Evolutionary conservation across 2,329 filamentous ascomycete species (phyloP).

Genomic region (Ascomycota sp.): DNA sequence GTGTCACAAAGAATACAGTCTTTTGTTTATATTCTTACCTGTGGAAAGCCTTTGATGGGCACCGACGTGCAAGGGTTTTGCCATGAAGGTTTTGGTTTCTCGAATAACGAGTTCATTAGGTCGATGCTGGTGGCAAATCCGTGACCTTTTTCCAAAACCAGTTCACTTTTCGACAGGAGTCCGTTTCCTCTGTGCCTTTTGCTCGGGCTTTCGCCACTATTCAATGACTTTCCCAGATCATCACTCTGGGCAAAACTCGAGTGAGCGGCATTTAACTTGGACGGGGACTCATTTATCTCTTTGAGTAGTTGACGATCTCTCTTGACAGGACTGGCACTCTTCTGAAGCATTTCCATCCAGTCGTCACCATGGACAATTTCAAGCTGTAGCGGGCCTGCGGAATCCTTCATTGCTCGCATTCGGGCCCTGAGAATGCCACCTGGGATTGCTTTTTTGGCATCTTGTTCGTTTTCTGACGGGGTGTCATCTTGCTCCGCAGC

Average conservation of each 20-base stretch:
- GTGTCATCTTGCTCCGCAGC: slow-evolving; percentile 49
- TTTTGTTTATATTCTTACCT: slow-evolving; percentile 35
- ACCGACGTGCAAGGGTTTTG: slow-evolving; percentile 29
- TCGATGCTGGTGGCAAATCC: slow-evolving; percentile 79
- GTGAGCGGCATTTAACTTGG: slow-evolving; percentile 8
- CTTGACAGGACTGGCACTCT: slow-evolving; percentile 84
- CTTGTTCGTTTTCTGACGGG: slow-evolving; percentile 29
- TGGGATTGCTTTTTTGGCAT: slow-evolving; percentile 24
- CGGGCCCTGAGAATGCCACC: slow-evolving; percentile 40
- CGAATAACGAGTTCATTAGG: slow-evolving; percentile 85
- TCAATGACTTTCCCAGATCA: slow-evolving; percentile 20
- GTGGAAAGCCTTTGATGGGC: slow-evolving; percentile 44
- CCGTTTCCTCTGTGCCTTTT: slow-evolving; percentile 10
- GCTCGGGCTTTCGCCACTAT: slow-evolving; percentile 13
- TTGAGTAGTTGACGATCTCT: slow-evolving; percentile 57
- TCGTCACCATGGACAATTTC: slow-evolving; percentile 51
- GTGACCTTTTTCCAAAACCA: slow-evolving; percentile 25
- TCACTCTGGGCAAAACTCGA: slow-evolving; percentile 21
- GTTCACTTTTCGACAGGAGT: slow-evolving; percentile 10
- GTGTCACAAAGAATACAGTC: slow-evolving; percentile 3
- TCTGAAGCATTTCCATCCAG: slow-evolving; percentile 84
- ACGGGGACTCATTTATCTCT: slow-evolving; percentile 32
- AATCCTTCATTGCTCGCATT: slow-evolving; percentile 39
- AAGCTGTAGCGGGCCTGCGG: slow-evolving; percentile 32
- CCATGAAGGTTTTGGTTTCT: slow-evolving; percentile 38